Conservation (phyloP, 2,329 filamentous ascomycete genomes). For the Huntiella savannae region DNA sequence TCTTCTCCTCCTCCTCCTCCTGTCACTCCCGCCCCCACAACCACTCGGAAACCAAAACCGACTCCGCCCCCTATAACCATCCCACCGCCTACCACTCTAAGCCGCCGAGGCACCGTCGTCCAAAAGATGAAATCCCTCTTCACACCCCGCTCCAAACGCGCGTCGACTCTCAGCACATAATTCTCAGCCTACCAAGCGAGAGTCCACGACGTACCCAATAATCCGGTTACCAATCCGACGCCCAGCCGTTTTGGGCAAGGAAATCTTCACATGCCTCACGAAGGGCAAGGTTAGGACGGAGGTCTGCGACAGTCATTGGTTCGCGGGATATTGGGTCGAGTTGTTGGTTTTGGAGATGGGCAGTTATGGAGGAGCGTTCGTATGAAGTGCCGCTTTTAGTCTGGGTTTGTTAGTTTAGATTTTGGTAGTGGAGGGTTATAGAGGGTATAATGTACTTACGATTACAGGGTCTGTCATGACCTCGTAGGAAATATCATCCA, state of each 20-base stretch:
- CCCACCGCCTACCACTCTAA: too few relatives aligned
- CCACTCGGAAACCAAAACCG: too few relatives aligned
- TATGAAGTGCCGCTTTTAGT: constrained; percentile 82
- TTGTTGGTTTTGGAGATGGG: constrained; percentile 57
- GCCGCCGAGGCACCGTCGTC: too few relatives aligned
- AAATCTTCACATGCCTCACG: constrained; percentile 75
- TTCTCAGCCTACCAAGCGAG: too few relatives aligned
- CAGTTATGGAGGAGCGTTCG: constrained; percentile 66
- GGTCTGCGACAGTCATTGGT: constrained; percentile 44
- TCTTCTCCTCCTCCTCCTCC: too few relatives aligned
- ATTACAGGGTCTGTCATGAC: constrained; percentile 55
- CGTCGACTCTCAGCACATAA: too few relatives aligned
- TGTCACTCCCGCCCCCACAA: too few relatives aligned
- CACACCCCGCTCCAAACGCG: too few relatives aligned
- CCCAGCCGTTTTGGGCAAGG: constrained; percentile 73
- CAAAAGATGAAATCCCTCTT: too few relatives aligned
- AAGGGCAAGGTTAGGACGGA: constrained; percentile 66
- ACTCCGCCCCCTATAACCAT: too few relatives aligned
- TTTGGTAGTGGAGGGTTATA: background rate
- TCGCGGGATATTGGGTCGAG: constrained; percentile 75
- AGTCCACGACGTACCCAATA: too few relatives aligned
- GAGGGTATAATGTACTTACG: constrained; percentile 20
- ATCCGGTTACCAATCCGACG: constrained; percentile 56
- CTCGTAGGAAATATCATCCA: constrained; percentile 58
- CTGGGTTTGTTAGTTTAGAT: constrained; percentile 17